phyloP scores from a whole-genome alignment of 1,284 basidiomycete species.

The Papiliotrema nemorosa region DNA sequence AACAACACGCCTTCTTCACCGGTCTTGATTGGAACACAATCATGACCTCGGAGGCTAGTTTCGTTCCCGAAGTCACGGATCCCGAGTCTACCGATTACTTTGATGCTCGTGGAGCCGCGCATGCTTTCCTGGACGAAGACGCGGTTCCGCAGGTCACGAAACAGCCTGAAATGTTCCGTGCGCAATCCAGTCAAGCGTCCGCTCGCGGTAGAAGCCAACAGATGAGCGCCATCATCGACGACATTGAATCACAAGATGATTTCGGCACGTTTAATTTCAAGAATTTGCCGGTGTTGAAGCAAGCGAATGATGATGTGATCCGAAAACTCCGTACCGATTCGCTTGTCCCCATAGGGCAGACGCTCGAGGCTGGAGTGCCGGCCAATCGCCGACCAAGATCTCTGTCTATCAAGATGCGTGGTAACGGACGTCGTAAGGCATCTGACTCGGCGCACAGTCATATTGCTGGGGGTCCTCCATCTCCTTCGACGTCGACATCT shows the following conservation, averaged over 20 bases:
- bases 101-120: constrained; percentile 72
- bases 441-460: constrained; percentile 16
- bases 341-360: constrained; percentile 28
- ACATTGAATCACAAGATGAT: constrained; percentile 60
- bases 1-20: constrained; percentile 83
- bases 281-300: constrained; percentile 93
- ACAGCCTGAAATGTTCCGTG: constrained; percentile 4
- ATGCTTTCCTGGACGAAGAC: constrained; percentile 41
- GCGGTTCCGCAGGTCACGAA: constrained; percentile 83
- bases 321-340: constrained; percentile 67
- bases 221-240: constrained; percentile 45
- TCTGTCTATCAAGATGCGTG: constrained; percentile 21
- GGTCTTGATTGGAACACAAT: constrained; percentile 92
- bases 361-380: constrained; percentile 19
- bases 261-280: constrained; percentile 99
- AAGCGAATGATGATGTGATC: constrained; percentile 98
- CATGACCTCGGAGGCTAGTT: constrained; percentile 81
- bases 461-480: constrained; percentile 47
- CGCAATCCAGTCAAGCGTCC: constrained; percentile 1
- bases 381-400: constrained; percentile 25
- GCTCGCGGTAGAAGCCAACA: constrained; percentile 48
- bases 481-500: constrained; percentile 87
- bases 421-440: constrained; percentile 12
- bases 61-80: constrained; percentile 92
- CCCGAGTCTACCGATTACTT: constrained; percentile 99